Conservation (phyloP, 2,329 filamentous ascomycete species). For the Trichoderma oligosporum region DNA sequence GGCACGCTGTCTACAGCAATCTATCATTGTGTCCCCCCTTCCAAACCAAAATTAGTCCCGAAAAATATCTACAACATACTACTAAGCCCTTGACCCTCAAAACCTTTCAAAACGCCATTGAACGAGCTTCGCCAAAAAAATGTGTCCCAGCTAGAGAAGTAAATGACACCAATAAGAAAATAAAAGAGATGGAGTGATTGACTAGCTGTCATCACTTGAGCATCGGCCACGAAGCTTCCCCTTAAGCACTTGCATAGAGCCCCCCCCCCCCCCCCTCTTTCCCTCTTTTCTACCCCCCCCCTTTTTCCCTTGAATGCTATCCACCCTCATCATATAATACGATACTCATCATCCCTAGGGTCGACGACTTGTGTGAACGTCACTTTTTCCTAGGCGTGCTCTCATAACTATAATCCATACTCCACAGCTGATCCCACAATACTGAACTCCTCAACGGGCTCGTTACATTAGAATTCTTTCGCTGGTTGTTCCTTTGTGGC, state of each 20-base stretch:
- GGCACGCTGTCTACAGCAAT: constrained; percentile 1
- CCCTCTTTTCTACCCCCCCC: too few species aligned
- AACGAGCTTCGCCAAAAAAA: neutral
- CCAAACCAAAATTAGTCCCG: neutral
- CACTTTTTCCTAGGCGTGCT: constrained; percentile 32
- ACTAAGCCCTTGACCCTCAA: neutral
- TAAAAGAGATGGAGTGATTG: neutral
- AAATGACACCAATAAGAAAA: neutral
- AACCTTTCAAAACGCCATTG: neutral
- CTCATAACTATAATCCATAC: constrained; percentile 55
- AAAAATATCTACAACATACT: neutral
- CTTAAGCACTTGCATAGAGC: neutral
- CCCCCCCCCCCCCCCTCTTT: neutral
- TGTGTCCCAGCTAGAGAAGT: neutral
- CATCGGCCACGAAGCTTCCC: neutral
- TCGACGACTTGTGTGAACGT: neutral
- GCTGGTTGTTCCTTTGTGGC: constrained; percentile 32
- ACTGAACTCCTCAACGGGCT: constrained; percentile 50
- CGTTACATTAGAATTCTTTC: constrained; percentile 34
- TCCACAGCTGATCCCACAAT: constrained; percentile 62
- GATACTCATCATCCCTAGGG: neutral
- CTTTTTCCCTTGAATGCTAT: too few species aligned
- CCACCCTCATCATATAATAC: too few species aligned
- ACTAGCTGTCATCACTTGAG: neutral
- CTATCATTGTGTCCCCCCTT: too few species aligned